Evolutionary conservation across 2,329 filamentous ascomycete species (phyloP).

Genomic region (Gaeumannomyces sp.): DNA sequence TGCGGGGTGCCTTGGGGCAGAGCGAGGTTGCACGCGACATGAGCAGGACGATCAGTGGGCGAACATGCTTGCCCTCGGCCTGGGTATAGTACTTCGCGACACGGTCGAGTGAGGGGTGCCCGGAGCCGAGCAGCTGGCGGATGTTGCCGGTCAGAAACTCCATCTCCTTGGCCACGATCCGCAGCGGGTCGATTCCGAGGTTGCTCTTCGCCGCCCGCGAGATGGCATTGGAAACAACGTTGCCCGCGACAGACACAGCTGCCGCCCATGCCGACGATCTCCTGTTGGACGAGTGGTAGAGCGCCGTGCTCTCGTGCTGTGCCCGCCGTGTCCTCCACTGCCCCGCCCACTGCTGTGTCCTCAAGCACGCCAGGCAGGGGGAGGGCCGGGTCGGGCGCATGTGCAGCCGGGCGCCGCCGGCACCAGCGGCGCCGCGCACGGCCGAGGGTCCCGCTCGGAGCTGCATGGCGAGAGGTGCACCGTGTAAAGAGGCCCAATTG

Average conservation of each 20-base stretch:
- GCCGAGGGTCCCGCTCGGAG: slow-evolving; percentile 47
- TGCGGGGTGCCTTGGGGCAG: slow-evolving; percentile 49
- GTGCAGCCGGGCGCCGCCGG: slow-evolving; percentile 27
- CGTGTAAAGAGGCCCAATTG: slow-evolving; percentile 25
- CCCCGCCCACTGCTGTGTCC: slow-evolving; percentile 23
- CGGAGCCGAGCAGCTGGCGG: slow-evolving; percentile 83
- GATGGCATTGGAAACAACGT: slow-evolving; percentile 63
- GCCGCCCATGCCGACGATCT: slow-evolving; percentile 66
- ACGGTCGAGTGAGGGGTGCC: slow-evolving; percentile 88
- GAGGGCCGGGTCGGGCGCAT: slow-evolving; percentile 18
- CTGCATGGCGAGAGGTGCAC: slow-evolving; percentile 37
- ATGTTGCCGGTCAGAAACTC: slow-evolving; percentile 94
- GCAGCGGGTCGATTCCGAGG: slow-evolving; percentile 78
- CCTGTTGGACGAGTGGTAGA: slow-evolving; percentile 39
- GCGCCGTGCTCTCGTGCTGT: slow-evolving; percentile 22
- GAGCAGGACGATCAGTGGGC: slow-evolving; percentile 87
- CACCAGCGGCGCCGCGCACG: slow-evolving; percentile 36
- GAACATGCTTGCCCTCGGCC: slow-evolving; percentile 92
- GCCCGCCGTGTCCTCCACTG: slow-evolving; percentile 20
- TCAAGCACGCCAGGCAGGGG: slow-evolving; percentile 33
- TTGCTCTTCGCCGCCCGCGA: slow-evolving; percentile 55
- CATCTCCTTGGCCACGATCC: slow-evolving; percentile 92
- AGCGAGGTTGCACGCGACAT: slow-evolving; percentile 93
- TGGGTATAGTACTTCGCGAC: slow-evolving; percentile 98
- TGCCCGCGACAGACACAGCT: slow-evolving; percentile 63